phyloP scores from a whole-genome alignment of 306 rosid species.

The Oxytropis ochrocephala region DNA sequence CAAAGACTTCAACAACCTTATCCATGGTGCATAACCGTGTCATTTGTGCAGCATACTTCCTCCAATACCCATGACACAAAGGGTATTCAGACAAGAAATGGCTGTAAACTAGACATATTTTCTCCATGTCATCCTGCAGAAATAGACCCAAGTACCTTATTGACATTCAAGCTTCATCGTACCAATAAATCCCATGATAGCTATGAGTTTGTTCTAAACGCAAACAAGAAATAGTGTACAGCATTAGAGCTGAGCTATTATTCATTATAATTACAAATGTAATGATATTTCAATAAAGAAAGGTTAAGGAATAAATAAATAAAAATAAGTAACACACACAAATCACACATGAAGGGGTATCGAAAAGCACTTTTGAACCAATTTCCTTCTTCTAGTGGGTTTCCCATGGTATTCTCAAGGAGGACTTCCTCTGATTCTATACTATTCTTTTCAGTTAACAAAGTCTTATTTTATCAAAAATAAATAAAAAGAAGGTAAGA shows the following conservation, averaged over 20 bases:
- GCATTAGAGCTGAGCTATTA: background rate
- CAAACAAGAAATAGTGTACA: conserved; percentile 1
- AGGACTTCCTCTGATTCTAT: background rate
- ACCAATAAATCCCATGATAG: conserved; percentile 16
- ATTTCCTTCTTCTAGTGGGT: background rate
- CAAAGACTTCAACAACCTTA: conserved; percentile 74
- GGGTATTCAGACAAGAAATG: conserved; percentile 73
- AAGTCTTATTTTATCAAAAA: background rate
- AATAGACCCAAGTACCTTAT: conserved; percentile 15
- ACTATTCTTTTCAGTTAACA: background rate
- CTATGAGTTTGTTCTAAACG: background rate
- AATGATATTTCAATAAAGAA: background rate
- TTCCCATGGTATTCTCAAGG: background rate
- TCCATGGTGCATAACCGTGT: conserved; percentile 45
- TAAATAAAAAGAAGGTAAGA: background rate
- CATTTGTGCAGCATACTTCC: conserved; percentile 65
- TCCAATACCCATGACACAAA: conserved; percentile 88
- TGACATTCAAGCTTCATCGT: conserved; percentile 6
- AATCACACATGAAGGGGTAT: conserved; percentile 3
- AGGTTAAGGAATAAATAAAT: background rate
- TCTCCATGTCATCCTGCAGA: conserved; percentile 60
- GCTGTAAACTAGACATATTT: conserved; percentile 54
- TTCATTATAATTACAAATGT: background rate
- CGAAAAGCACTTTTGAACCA: background rate
- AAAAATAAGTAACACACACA: background rate